phyloP scores from a whole-genome alignment of 768 basidiomycete genomes.

The Galerina marginata region DNA sequence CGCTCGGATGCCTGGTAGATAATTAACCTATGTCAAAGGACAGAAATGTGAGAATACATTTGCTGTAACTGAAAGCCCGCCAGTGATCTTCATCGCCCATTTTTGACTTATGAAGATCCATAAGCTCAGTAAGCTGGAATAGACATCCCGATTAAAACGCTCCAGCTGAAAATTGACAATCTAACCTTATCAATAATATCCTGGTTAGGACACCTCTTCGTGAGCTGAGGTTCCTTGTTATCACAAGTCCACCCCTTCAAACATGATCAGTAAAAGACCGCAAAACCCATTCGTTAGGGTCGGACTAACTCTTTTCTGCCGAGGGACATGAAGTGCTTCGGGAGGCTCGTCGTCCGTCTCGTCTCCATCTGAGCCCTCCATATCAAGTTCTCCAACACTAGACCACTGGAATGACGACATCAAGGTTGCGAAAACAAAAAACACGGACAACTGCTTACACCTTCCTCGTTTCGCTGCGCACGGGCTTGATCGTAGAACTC shows the following conservation, averaged over 20 bases:
- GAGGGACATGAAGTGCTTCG: constrained; percentile 15
- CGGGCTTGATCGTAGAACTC: constrained; percentile 67
- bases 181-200: constrained; percentile 75
- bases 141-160: not conserved
- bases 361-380: constrained; percentile 9
- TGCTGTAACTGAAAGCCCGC: constrained; percentile 68
- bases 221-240: constrained; percentile 39
- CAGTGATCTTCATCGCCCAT: constrained; percentile 65
- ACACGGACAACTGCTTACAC: constrained; percentile 34
- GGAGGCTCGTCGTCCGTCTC: constrained; percentile 34
- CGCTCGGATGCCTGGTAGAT: constrained; percentile 57
- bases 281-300: not conserved
- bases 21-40: not conserved
- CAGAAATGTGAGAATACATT: constrained; percentile 47
- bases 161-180: not conserved
- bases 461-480: constrained; percentile 41
- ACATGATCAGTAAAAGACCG: constrained; percentile 2
- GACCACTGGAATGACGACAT: constrained; percentile 32
- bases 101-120: constrained; percentile 67
- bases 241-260: constrained; percentile 74
- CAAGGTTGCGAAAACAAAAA: constrained; percentile 1
- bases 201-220: constrained; percentile 60
- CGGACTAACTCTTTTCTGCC: constrained; percentile 20
- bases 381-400: constrained; percentile 35
- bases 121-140: constrained; percentile 67